Evolutionary conservation across 139 green algal species (phyloP).

Genomic region (Deuterostichococcus epilithicus): DNA sequence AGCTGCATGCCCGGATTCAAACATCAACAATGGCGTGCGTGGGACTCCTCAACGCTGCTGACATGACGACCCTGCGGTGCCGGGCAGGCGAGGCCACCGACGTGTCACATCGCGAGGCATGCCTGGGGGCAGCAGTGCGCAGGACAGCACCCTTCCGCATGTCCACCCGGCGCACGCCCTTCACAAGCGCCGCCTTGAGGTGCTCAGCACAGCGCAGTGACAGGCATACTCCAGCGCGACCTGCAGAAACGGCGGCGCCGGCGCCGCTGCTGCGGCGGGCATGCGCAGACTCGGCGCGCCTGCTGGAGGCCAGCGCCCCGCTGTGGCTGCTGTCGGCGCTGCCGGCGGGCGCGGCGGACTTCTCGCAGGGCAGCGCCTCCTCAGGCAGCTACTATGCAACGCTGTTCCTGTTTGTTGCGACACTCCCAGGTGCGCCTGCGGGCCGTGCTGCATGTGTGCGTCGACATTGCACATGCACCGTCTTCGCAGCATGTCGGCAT

Average conservation of each 20-base stretch:
- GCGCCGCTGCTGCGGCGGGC: too few relatives aligned
- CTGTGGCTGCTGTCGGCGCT: conserved; percentile 24
- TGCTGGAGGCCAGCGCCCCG: neutral
- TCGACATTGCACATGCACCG: too few relatives aligned
- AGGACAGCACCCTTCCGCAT: neutral
- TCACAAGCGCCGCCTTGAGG: neutral
- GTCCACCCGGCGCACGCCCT: neutral
- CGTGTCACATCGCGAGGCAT: neutral
- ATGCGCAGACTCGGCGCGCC: neutral
- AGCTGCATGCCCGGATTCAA: too few relatives aligned
- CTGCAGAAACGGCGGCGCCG: too few relatives aligned
- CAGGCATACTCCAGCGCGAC: neutral
- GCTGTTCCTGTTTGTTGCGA: conserved; percentile 79
- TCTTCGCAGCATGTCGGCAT: too few relatives aligned
- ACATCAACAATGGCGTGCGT: neutral
- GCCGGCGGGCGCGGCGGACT: conserved; percentile 9
- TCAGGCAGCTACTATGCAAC: conserved; percentile 71
- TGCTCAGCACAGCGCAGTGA: neutral
- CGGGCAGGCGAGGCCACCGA: neutral
- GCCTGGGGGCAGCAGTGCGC: neutral
- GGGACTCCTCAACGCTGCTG: neutral
- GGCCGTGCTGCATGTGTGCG: too few relatives aligned
- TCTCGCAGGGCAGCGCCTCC: conserved; percentile 17
- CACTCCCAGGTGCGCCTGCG: conserved; percentile 52
- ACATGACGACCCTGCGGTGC: neutral